Percentiles rank a stretch among this genome's conserved stretches.
Conservation (phyloP, 352 stramenopile species). For the Pythium monospermum region DNA sequence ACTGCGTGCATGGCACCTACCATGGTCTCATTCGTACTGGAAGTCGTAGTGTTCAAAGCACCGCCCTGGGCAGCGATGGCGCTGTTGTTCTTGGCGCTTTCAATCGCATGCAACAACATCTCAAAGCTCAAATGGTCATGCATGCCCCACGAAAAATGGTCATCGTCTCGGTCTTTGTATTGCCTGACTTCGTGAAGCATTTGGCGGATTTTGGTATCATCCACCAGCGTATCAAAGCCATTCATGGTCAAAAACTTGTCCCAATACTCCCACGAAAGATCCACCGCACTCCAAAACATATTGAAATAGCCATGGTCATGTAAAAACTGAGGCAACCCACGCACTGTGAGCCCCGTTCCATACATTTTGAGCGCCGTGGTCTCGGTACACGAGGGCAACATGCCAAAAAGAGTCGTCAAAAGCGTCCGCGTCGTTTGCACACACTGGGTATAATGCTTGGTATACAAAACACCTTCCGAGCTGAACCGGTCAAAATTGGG, state of each 20-base stretch:
- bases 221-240: conserved; percentile 66
- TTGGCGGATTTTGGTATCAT: conserved; percentile 56
- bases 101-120: conserved; percentile 62
- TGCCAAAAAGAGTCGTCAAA: conserved; percentile 64
- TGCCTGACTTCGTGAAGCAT: conserved; percentile 54
- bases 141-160: conserved; percentile 66
- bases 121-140: conserved; percentile 72
- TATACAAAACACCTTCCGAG: conserved; percentile 50
- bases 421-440: conserved; percentile 65
- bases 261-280: conserved; percentile 64
- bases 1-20: no score
- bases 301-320: conserved; percentile 67
- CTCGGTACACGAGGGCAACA: conserved; percentile 66
- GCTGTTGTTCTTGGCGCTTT: conserved; percentile 26
- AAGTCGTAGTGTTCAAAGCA: background rate
- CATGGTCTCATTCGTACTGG: background rate
- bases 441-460: conserved; percentile 66
- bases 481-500: conserved; percentile 56
- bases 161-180: conserved; percentile 54
- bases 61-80: background rate
- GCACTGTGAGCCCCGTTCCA: conserved; percentile 43
- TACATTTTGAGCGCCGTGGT: conserved; percentile 57
- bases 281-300: conserved; percentile 64
- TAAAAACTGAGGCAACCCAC: conserved; percentile 56
- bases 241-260: conserved; percentile 59